Percentiles rank a stretch among this genome's conserved stretches.
Evolutionary conservation across 108 stramenopile species (phyloP).

Genomic region (Pseudonitzschia delicatissima): DNA sequence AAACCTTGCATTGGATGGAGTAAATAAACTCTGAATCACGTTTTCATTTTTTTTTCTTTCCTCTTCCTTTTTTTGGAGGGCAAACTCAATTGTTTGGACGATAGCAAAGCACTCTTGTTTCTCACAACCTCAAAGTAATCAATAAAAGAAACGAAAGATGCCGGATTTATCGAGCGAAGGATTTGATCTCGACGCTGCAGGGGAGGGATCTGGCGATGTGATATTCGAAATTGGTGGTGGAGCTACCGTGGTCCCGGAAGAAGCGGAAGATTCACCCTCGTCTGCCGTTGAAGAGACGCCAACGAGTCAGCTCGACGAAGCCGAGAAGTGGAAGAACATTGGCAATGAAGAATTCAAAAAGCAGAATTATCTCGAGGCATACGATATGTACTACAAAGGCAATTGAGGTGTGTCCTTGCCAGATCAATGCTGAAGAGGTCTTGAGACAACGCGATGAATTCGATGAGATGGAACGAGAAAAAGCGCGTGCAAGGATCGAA

Average conservation of each 20-base stretch:
- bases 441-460: slow-evolving; percentile 44
- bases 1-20: too few species aligned
- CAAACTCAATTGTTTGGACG: too few species aligned
- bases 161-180: slow-evolving; percentile 52
- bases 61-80: too few species aligned
- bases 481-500: slow-evolving; percentile 26
- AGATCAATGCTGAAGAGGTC: slow-evolving; percentile 45
- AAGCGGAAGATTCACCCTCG: slow-evolving; percentile 1
- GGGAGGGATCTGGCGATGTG: slow-evolving; percentile 26
- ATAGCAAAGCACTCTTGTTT: too few species aligned
- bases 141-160: too few species aligned
- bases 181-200: slow-evolving; percentile 62
- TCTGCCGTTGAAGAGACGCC: background rate
- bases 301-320: slow-evolving; percentile 22
- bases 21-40: too few species aligned
- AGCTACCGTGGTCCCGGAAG: slow-evolving; percentile 24
- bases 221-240: slow-evolving; percentile 69
- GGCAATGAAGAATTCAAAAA: slow-evolving; percentile 75
- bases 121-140: too few species aligned
- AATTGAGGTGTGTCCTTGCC: slow-evolving; percentile 65
- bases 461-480: slow-evolving; percentile 31
- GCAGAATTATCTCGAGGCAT: slow-evolving; percentile 68
- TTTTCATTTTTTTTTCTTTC: too few species aligned
- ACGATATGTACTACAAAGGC: slow-evolving; percentile 82
- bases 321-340: slow-evolving; percentile 62